Evolutionary conservation across 2,329 filamentous ascomycete species (phyloP).

Genomic region (Diaporthe vaccinii): DNA sequence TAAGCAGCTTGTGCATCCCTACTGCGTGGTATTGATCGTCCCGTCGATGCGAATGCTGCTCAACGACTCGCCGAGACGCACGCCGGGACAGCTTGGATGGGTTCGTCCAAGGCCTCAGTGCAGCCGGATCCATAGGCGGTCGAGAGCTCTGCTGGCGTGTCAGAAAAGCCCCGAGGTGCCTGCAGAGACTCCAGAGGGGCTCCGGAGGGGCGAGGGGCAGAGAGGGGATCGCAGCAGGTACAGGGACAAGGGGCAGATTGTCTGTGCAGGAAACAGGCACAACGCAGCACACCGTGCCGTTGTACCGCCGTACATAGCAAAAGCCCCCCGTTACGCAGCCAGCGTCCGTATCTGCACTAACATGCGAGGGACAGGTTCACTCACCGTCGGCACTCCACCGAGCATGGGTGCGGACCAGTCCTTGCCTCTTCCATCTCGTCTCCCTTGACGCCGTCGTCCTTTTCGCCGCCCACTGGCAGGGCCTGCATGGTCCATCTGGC

Average conservation of each 20-base stretch:
- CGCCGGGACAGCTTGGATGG: conserved; percentile 6
- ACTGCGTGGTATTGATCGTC: conserved; percentile 29
- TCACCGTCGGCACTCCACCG: conserved; percentile 29
- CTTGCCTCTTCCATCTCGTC: conserved; percentile 26
- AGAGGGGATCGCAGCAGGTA: neutral
- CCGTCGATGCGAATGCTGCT: conserved; percentile 22
- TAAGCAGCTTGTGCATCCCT: conserved; percentile 7
- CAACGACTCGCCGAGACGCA: conserved; percentile 11
- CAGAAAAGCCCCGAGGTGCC: conserved; percentile 5
- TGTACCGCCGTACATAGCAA: neutral
- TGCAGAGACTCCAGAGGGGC: neutral
- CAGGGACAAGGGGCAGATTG: conserved; percentile 4
- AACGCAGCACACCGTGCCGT: conserved; percentile 6
- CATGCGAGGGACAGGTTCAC: conserved; percentile 14
- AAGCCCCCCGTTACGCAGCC: conserved; percentile 18
- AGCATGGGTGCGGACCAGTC: conserved; percentile 22
- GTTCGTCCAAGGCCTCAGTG: conserved; percentile 1
- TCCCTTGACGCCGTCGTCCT: conserved; percentile 30
- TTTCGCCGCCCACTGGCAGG: conserved; percentile 16
- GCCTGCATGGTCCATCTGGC: conserved; percentile 14
- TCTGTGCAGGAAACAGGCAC: conserved; percentile 26
- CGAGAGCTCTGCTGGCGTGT: conserved; percentile 7
- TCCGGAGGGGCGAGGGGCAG: neutral
- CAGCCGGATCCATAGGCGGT: conserved; percentile 24
- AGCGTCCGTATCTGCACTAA: conserved; percentile 19